Conservation (phyloP, 2,329 filamentous ascomycete species). For the Dothiorella sarmentorum region DNA sequence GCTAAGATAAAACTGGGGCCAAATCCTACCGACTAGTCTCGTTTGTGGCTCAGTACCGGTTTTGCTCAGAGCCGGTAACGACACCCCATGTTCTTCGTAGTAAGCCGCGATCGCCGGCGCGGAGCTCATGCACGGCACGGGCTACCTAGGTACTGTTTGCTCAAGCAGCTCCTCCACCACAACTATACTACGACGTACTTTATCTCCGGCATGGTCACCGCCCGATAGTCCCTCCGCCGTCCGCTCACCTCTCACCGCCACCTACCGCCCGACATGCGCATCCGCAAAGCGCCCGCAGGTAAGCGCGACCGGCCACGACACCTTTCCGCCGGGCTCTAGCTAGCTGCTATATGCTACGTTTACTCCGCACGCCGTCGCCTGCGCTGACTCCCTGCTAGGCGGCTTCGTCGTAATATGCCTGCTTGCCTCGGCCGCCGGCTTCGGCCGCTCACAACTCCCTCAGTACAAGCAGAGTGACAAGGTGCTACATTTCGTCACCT, state of each 20-base stretch:
- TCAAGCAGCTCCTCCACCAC: neutral
- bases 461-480: constrained; percentile 76
- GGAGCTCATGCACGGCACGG: too few relatives aligned
- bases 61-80: too few relatives aligned
- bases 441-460: constrained; percentile 56
- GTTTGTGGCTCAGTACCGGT: too few relatives aligned
- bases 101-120: constrained; percentile 6
- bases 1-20: too few relatives aligned
- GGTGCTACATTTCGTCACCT: constrained; percentile 77
- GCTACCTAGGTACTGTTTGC: too few relatives aligned
- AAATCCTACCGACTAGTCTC: too few relatives aligned
- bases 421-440: constrained; percentile 68
- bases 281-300: constrained; percentile 88
- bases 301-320: constrained; percentile 34
- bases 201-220: constrained; percentile 10
- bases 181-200: neutral
- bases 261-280: constrained; percentile 59
- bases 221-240: neutral
- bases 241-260: neutral
- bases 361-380: neutral
- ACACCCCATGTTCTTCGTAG: too few relatives aligned
- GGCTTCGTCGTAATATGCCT: constrained; percentile 58
- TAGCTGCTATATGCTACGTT: neutral
- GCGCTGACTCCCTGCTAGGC: constrained; percentile 28
- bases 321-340: neutral